phyloP scores from a whole-genome alignment of 345 rosid genomes.

The Turritis glabra region DNA sequence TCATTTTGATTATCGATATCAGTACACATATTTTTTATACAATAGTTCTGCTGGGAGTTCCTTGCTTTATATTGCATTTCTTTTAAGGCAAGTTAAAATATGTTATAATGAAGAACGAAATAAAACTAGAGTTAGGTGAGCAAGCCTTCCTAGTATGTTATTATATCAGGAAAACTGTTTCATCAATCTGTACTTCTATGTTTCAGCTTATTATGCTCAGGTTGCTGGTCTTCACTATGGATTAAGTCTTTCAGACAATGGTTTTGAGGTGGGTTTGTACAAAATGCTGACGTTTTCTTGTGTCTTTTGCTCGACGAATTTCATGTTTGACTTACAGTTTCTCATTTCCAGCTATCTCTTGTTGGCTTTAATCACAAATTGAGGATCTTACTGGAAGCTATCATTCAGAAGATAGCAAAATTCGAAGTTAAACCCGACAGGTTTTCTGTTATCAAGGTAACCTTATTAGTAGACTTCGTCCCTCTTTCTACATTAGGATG shows the following conservation, averaged over 20 bases:
- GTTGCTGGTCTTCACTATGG: constrained; percentile 73
- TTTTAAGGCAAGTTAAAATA: neutral
- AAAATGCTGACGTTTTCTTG: neutral
- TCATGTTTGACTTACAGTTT: constrained; percentile 4
- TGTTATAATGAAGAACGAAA: neutral
- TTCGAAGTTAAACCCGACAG: constrained; percentile 74
- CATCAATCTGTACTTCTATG: constrained; percentile 18
- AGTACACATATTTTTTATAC: too few relatives aligned
- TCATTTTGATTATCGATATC: neutral
- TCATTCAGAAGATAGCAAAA: constrained; percentile 61
- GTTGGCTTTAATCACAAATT: constrained; percentile 83
- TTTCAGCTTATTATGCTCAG: constrained; percentile 84
- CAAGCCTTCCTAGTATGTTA: neutral
- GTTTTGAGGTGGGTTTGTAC: constrained; percentile 60
- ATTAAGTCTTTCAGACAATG: constrained; percentile 47
- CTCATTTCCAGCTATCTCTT: constrained; percentile 55
- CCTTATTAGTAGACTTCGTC: neutral
- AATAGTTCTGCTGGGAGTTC: too few relatives aligned
- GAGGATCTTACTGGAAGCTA: constrained; percentile 68
- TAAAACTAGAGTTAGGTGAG: neutral
- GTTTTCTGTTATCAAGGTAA: constrained; percentile 82
- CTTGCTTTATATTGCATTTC: neutral
- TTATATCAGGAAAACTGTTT: neutral
- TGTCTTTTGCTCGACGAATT: neutral
- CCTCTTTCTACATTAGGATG: neutral